A percentile compares a stretch with the other conserved stretches of the same genome.
Evolutionary conservation across 768 basidiomycete species (phyloP).

Genomic region (Candolleomyces efflorescens): DNA sequence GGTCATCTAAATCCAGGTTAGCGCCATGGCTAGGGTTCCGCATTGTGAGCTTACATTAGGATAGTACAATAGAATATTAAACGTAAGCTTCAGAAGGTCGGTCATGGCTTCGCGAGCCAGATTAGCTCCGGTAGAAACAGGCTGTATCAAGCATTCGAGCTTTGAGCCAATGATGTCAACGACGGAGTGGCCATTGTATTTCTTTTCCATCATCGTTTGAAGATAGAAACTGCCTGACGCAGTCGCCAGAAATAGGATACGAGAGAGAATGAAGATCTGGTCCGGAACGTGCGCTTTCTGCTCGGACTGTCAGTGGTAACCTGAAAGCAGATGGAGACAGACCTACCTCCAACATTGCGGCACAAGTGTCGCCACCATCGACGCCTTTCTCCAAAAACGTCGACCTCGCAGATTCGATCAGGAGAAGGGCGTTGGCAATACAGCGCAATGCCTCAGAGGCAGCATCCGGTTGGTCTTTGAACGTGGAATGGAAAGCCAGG

Average conservation of each 20-base stretch:
- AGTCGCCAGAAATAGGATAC: slow-evolving; percentile 74
- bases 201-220: slow-evolving; percentile 59
- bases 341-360: slow-evolving; percentile 58
- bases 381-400: slow-evolving; percentile 56
- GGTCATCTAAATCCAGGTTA: slow-evolving; percentile 27
- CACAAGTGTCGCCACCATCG: slow-evolving; percentile 54
- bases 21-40: neutral
- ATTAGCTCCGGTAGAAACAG: slow-evolving; percentile 46
- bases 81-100: slow-evolving; percentile 81
- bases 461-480: slow-evolving; percentile 57
- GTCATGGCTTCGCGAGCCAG: slow-evolving; percentile 69
- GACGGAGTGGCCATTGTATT: slow-evolving; percentile 51
- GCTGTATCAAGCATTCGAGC: slow-evolving; percentile 50
- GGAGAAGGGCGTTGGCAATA: slow-evolving; percentile 75
- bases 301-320: slow-evolving; percentile 1
- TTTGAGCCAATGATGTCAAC: slow-evolving; percentile 59
- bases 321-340: neutral
- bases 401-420: slow-evolving; percentile 57
- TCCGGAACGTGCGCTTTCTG: slow-evolving; percentile 63
- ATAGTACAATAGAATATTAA: slow-evolving; percentile 79
- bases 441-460: slow-evolving; percentile 68
- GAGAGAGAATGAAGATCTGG: slow-evolving; percentile 67
- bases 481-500: slow-evolving; percentile 43
- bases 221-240: slow-evolving; percentile 50
- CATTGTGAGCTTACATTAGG: slow-evolving; percentile 52